Base-by-base conservation (phyloP, 257 asterid genomes). In the Solanum neorickii region DNA sequence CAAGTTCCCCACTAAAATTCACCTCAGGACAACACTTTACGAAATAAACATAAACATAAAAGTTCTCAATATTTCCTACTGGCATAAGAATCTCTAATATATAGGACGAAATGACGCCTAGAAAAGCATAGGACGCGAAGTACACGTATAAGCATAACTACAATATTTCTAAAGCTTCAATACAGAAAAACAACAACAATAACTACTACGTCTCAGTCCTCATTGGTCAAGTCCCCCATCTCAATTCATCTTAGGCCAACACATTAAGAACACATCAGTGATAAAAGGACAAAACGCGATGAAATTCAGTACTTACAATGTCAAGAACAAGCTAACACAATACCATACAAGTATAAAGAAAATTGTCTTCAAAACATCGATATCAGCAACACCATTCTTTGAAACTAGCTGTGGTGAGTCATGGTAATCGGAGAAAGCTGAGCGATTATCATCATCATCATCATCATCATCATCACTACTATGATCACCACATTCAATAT, bases 311-410 rank as follows among this genome's bases (percentile, higher is more conserved):
- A 92, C 99, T 95, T 91, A 97, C 99, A 97, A 88, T 56, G 99
- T 97, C 88, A 97, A 90, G 87, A 95, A 92, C 89, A 99, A 96
- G 91, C 99, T 96, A 94, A 96, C 94, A 3, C 93, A 94, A 91
- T 97, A 97, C 99, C 99, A 97, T 66, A 92, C 96, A 88, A 96
- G 89, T 89, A 97, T 93, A 42, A 97, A 92, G 83, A 97, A 92
- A 86, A 97, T 82, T 20, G 98, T 97, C 93, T 94, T 97, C 86
- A 97, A 91, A 90, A 97, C 92, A 82, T 94, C 94, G 37, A 95
- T 92, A 44, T 87, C 91, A 66, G 94, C 90, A 73, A 93, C 68
- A 87, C 92, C 89, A 87, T 60, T 90, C 87, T 88, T 88, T 29
- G 87, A 42, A 33, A 78, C 86, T 87, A 87, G 83, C 69, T 33